Evolutionary conservation across 2,329 filamentous ascomycete species (phyloP).

Genomic region (Botrytis squamosa): DNA sequence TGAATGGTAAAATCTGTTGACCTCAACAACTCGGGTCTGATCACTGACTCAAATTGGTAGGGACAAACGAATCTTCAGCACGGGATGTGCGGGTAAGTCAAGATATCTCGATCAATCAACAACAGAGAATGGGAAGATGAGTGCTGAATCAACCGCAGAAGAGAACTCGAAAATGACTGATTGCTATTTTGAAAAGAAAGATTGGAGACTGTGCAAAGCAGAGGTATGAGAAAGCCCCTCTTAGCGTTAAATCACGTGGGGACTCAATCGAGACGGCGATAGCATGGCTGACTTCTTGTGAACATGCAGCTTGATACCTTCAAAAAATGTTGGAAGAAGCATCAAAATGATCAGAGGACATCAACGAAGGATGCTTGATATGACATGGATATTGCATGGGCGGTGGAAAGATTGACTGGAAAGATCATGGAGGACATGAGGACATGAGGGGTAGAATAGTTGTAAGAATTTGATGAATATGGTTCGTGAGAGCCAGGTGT

Average conservation of each 20-base stretch:
- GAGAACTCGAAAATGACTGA: slow-evolving; percentile 91
- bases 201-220: slow-evolving; percentile 84
- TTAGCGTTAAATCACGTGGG: slow-evolving; percentile 28
- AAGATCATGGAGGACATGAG: background rate
- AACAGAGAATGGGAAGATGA: background rate
- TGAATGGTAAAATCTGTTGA: slow-evolving; percentile 68
- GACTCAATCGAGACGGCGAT: background rate
- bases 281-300: slow-evolving; percentile 23
- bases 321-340: slow-evolving; percentile 84
- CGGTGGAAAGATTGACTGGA: background rate
- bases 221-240: slow-evolving; percentile 58
- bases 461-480: background rate
- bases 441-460: background rate
- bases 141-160: slow-evolving; percentile 49
- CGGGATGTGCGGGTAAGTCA: slow-evolving; percentile 79
- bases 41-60: slow-evolving; percentile 48
- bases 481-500: background rate
- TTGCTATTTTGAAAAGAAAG: slow-evolving; percentile 94
- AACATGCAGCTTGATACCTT: slow-evolving; percentile 78
- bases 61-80: slow-evolving; percentile 98
- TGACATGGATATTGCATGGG: background rate
- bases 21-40: slow-evolving; percentile 24
- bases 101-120: background rate
- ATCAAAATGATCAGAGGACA: slow-evolving; percentile 84
- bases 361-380: slow-evolving; percentile 64